These are phyloP conservation scores for Claviceps quebecensis DNA, from an alignment of 2,329 filamentous ascomycete genomes.

Conservation along the genomic window DNA sequence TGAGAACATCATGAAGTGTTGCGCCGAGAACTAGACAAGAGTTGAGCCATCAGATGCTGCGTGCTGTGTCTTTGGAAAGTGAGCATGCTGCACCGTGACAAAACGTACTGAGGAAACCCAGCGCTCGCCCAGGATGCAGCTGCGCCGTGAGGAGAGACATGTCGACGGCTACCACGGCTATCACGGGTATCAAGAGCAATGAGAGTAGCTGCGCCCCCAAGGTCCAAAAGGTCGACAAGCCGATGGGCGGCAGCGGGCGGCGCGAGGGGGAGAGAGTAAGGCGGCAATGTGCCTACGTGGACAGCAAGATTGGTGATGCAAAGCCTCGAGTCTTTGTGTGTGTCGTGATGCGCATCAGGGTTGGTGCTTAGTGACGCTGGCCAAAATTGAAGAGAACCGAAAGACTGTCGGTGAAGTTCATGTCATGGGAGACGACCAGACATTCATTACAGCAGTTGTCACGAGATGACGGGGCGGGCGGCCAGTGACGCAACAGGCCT, in stretches of 20 bases:
- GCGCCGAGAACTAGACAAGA: conserved; percentile 58
- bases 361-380: background rate
- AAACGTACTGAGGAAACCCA: conserved; percentile 43
- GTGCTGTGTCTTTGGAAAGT: background rate
- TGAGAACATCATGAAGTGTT: conserved; percentile 80
- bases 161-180: conserved; percentile 3
- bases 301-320: background rate
- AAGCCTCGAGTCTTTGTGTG: background rate
- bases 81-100: background rate
- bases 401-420: background rate
- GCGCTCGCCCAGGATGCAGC: conserved; percentile 50
- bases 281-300: background rate
- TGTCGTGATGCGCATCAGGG: background rate
- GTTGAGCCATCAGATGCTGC: background rate
- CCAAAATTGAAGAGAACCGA: background rate
- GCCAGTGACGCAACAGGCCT: too few species aligned
- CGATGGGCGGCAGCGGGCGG: background rate
- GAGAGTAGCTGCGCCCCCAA: background rate
- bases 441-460: background rate
- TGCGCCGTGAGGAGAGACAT: conserved; percentile 44
- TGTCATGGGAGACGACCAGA: background rate
- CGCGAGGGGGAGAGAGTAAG: background rate
- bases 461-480: background rate
- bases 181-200: background rate
- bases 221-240: background rate